Conservation (phyloP, 768 basidiomycete genomes). For the Lactarius vividus region DNA sequence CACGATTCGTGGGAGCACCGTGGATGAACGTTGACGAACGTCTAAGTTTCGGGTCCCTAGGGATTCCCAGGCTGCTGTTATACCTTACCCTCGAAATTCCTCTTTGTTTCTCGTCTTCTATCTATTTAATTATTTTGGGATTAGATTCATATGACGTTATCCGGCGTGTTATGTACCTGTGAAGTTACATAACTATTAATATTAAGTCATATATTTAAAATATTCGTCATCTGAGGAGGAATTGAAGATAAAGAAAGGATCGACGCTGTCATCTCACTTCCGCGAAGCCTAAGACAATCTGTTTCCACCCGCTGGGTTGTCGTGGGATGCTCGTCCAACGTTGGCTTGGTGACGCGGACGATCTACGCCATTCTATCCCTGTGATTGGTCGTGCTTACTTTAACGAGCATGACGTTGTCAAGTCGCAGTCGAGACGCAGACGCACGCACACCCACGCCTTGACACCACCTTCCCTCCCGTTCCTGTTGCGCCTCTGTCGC, state of each 20-base stretch:
- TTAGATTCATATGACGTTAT: too few relatives aligned
- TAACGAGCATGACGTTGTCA: not conserved
- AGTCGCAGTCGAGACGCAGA: slow-evolving; percentile 10
- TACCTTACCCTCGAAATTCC: not conserved
- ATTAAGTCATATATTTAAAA: not conserved
- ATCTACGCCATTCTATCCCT: slow-evolving; percentile 1
- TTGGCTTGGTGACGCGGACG: too few relatives aligned
- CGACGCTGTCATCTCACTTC: not conserved
- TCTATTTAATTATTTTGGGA: not conserved
- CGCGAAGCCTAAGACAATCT: not conserved
- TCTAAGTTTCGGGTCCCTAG: not conserved
- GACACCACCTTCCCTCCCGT: not conserved
- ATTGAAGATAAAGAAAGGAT: too few relatives aligned
- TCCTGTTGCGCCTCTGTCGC: not conserved
- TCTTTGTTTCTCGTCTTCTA: not conserved
- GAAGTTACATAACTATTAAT: not conserved
- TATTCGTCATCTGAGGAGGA: too few relatives aligned
- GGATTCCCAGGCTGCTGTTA: not conserved
- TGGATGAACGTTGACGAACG: not conserved
- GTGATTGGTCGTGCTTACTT: slow-evolving; percentile 4
- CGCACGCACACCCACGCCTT: not conserved
- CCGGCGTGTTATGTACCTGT: not conserved
- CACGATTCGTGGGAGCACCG: slow-evolving; percentile 8
- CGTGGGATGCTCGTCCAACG: slow-evolving; percentile 11
- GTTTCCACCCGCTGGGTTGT: slow-evolving; percentile 16